Evolutionary conservation across 2,329 filamentous ascomycete genomes (phyloP), one percentile per base, ranked within the genome.

Genomic region (Hansfordia pulvinata): DNA sequence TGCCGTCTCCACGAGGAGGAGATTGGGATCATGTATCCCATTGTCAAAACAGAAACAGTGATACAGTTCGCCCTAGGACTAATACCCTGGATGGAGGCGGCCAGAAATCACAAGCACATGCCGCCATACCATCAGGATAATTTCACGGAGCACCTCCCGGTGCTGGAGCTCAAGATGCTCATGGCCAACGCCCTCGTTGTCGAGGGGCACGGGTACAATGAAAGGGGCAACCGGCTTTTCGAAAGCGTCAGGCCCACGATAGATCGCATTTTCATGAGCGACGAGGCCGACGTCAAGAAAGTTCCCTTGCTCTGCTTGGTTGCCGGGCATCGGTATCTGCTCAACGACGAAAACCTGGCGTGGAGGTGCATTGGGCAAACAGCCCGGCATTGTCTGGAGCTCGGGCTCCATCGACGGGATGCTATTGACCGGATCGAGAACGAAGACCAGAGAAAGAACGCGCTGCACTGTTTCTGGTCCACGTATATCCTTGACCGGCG

Each of bases 11-110:
- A 90, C 44, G 81, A 93, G 38, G 85, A 94, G 41, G 86, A 94
- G 47, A 76, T 92, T 41, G 83, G 83, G 22, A 69, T 88, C 41
- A 92, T 93, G 83, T 93, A 93, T 47, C 88, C 88, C 0, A 69
- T 93, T 4, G 51, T 93, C 24, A 69, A 82, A 38, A 78, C 93
- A 19, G 69, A 79, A 21, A 64, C 64, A 21, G 58, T 92, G 20
- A 73, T 81, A 19, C 58, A 61, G 5, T 80, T 93, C 46, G 75
- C 76, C 6, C 74, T 69, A 34, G 63, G 65, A 32, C 56, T 93
- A 2, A 76, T 76, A 30, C 62, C 69, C 0, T 90, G 82, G 47
- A 73, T 90, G 44, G 79, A 85, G 37, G 45, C 54, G 0, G 41
- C 53, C 5, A 52, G 52, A 22, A n/a, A n/a, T n/a, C n/a, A n/a